Evolutionary conservation across 2,329 filamentous ascomycete genomes (phyloP), one percentile per base, ranked within the genome.

Genomic region (Xylaria sp.): DNA sequence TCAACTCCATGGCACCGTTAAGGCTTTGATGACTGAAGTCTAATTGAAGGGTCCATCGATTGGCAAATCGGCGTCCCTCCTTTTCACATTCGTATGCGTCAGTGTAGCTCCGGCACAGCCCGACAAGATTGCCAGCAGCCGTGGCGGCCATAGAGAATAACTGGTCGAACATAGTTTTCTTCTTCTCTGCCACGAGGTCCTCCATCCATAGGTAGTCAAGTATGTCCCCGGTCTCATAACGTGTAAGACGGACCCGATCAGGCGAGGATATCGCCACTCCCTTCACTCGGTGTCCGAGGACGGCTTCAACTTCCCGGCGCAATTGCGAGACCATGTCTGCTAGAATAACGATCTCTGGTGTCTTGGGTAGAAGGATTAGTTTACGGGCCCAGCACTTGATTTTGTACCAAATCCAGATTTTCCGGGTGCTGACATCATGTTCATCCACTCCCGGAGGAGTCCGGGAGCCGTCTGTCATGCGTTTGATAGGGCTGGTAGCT

Each of bases 261-360:
- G 44, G 44, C n/a, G 44, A 47, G 20, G 44, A 47, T 22, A 25
- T 25, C 13, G 44, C 44, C 10, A 47, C 44, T 25, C 20, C 44
- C 20, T 47, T 47, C 20, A 47, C 44, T 47, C 44, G 44, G 25
- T 5, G n/a, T 47, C 13, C 20, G 44, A 47, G 44, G 20, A 47
- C 44, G 13, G 44, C 44, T 27, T 47, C 44, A 25, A 11, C 44
- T 22, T 47, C 22, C 44, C 9, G 44, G 7, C 20, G 44, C 44
- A 47, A 25, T 11, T 47, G 44, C 44, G 20, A 47, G 44, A 47
- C 44, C 44, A 47, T 47, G 22, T 47, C 44, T 47, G 44, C 44
- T 25, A 47, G 44, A 20, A 47, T 25, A 22, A 9, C 44, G 7
- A 47, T 47, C 20, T 47, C 44, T 27, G 20, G 44, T 10, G 44